Base-by-base conservation (phyloP, 306 rosid species). In the Lathyrus oleraceus region DNA sequence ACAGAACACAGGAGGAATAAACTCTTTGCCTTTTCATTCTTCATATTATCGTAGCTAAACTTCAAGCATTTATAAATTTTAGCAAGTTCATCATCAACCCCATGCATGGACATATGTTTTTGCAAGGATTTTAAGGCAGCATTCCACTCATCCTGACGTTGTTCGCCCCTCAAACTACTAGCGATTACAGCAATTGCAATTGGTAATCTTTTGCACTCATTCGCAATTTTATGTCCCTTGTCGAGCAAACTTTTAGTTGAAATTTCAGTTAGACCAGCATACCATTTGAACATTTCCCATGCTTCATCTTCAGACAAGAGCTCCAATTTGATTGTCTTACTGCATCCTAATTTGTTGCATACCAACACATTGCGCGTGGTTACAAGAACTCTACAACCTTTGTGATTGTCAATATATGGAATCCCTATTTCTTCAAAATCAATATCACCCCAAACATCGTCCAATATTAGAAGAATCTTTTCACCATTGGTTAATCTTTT, bases 381-480 rank as follows among this genome's bases (percentile, higher is more conserved):
- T 14, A 78, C 0, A 19, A 78, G 54, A 2, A 72, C 12, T 13
- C 40, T 13, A 5, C 83, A 45, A 32, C 65, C 45, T 0, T n/a
- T 70, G 9, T 8, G 58, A 38, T 67, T 32, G 1, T 10, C 17
- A 0, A 19, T 16, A 2, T 7, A 0, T 1, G 75, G 78, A 59
- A 78, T 72, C 21, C 82, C 82, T 25, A 73, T 32, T 3, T 1
- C 40, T 3, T 15, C 0, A 5, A 73, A 14, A 12, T 63, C 0
- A 2, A 67, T 10, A 19, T 17, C 0, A 6, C 5, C 32, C 75
- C 82, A 79, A 0, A 61, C 43, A 23, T 79, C 82, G 61, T 79
- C 79, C 1, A 79, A 17, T 51, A 79, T 61, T 6, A 79, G 0
- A 51, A 79, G 79, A 12, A 73, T 32, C n/a, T 52, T 79, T 27